Evolutionary conservation across 768 basidiomycete genomes (phyloP), one percentile per base, ranked within the genome.

Genomic region (Russula lepida): DNA sequence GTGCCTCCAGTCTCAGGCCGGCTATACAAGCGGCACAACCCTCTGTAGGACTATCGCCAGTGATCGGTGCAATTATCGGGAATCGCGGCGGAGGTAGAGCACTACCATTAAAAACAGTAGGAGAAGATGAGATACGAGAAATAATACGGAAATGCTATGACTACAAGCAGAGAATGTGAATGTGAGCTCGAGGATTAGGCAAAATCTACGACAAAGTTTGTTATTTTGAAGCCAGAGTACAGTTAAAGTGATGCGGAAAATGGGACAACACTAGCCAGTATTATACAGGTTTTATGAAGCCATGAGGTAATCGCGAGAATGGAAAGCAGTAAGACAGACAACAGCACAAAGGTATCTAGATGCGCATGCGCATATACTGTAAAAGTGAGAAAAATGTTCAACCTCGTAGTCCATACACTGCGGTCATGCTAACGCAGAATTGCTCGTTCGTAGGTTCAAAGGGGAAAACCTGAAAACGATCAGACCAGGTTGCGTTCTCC

Each of bases 301-400:
- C 13, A 48, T 62, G 47, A n/a, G 48, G 44, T 54, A 54, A 53
- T 21, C 19, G 35, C 46, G 52, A 46, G 9, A 50, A 56, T 32
- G 39, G 15, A 55, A 33, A 41, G 13, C 50, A 19, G 32, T 35
- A 46, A 39, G 50, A 63, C 57, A 54, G 44, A 54, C 61, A 48
- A 41, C 44, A 46, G 15, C 46, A 46, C 27, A 25, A 30, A 48
- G 30, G 30, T 63, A 54, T 49, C 37, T 62, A 62, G 61, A 62
- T 62, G 61, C 51, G 56, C 61, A 62, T 47, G 56, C 61, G 61
- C 61, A 58, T 62, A 62, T 58, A n/a, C n/a, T n/a, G n/a, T n/a
- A 58, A 58, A 41, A 41, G 32, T 13, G 27, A 39, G 21, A 15
- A 35, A 44, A 28, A 57, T 33, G 47, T 50, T 17, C 28, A 47